A percentile compares a stretch with the other conserved stretches of the same genome.
Evolutionary conservation across 805 yeast species (phyloP).

Genomic region (Martiniozyma abietophila): DNA sequence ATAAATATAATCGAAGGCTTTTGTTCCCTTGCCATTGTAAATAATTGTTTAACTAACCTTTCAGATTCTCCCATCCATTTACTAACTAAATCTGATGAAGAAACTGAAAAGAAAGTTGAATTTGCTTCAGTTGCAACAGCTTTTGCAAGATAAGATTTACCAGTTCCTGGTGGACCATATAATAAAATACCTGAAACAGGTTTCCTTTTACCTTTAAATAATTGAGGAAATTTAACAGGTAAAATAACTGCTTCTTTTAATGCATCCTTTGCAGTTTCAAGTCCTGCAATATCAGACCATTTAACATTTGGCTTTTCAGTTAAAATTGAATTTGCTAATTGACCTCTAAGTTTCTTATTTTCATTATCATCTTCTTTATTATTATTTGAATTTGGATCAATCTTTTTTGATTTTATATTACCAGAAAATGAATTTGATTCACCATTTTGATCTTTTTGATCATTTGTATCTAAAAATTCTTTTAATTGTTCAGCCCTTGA

Average conservation of each 20-base stretch:
- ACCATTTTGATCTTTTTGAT: slow-evolving; percentile 36
- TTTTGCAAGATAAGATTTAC: slow-evolving; percentile 92
- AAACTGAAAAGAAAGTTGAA: slow-evolving; percentile 91
- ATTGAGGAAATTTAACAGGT: slow-evolving; percentile 93
- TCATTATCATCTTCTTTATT: slow-evolving; percentile 60
- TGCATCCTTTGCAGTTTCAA: slow-evolving; percentile 93
- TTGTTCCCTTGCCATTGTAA: slow-evolving; percentile 92
- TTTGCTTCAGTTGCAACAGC: slow-evolving; percentile 99
- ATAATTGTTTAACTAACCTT: slow-evolving; percentile 88
- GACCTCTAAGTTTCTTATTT: slow-evolving; percentile 81
- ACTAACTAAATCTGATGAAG: slow-evolving; percentile 92
- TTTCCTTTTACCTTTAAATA: slow-evolving; percentile 88
- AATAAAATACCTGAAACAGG: slow-evolving; percentile 86
- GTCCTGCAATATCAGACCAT: slow-evolving; percentile 95
- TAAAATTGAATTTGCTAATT: slow-evolving; percentile 83
- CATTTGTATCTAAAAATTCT: slow-evolving; percentile 67
- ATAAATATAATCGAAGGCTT: slow-evolving; percentile 94
- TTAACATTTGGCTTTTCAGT: slow-evolving; percentile 86
- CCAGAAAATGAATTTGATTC: slow-evolving; percentile 47
- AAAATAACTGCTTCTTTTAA: slow-evolving; percentile 93
- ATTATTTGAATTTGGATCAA: slow-evolving; percentile 25
- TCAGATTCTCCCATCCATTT: slow-evolving; percentile 99
- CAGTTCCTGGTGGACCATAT: slow-evolving; percentile 96
- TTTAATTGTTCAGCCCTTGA: slow-evolving; percentile 91
- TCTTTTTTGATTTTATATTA: slow-evolving; percentile 46